phyloP scores from a whole-genome alignment of 2,329 filamentous ascomycete genomes.

The Aspergillus transmontanensis region DNA sequence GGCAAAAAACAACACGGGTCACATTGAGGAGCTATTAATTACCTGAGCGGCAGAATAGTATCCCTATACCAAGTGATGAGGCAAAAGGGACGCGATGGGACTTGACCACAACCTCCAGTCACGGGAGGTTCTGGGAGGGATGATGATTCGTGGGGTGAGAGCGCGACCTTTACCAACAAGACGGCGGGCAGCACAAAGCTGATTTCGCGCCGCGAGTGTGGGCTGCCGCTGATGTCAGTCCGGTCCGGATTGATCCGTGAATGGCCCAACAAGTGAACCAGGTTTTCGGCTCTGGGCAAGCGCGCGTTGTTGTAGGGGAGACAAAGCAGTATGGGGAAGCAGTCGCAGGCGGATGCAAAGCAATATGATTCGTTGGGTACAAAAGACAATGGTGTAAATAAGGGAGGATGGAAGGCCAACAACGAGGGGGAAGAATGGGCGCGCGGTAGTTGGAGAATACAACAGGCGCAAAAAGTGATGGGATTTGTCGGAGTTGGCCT shows the following conservation, averaged over 20 bases:
- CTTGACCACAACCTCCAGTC: constrained; percentile 16
- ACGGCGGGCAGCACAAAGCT: constrained; percentile 18
- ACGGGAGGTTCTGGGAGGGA: constrained; percentile 15
- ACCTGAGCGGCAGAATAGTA: neutral
- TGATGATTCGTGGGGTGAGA: constrained; percentile 23
- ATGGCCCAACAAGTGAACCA: constrained; percentile 9
- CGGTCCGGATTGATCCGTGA: constrained; percentile 26
- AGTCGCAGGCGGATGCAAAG: constrained; percentile 13
- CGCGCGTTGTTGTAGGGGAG: neutral
- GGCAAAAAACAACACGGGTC: constrained; percentile 20
- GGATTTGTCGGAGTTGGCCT: constrained; percentile 1
- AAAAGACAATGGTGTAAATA: neutral
- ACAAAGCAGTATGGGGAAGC: neutral
- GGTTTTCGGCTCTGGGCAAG: neutral
- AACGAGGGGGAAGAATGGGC: constrained; percentile 9
- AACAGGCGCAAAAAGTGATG: constrained; percentile 2
- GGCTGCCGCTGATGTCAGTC: constrained; percentile 32
- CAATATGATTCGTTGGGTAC: constrained; percentile 19
- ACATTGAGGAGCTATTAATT: neutral
- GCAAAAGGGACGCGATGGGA: constrained; percentile 18
- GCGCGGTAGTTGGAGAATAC: constrained; percentile 9
- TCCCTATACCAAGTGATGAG: constrained; percentile 19
- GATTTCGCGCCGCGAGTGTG: constrained; percentile 12
- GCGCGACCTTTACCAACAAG: constrained; percentile 24
- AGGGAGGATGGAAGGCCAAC: neutral